Conservation (phyloP, 805 yeast genomes). For the Candida corydali region DNA sequence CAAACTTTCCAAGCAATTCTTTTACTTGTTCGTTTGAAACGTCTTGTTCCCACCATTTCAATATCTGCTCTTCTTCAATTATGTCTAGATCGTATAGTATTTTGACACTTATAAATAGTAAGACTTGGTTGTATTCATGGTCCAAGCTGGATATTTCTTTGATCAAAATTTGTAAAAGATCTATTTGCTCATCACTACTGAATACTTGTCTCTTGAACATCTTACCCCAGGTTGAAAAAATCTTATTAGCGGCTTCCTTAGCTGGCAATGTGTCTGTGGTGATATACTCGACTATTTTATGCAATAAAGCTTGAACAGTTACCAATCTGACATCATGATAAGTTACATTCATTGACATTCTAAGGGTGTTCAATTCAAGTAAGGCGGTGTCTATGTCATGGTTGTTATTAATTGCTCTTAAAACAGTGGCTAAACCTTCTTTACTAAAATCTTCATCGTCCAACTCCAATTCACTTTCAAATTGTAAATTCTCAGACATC, state of each 20-base stretch:
- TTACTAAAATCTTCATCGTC: slow-evolving; percentile 73
- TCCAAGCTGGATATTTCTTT: slow-evolving; percentile 31
- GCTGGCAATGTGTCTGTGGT: slow-evolving; percentile 72
- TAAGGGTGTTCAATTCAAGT: slow-evolving; percentile 84
- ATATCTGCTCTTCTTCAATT: slow-evolving; percentile 74
- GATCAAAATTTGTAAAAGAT: slow-evolving; percentile 55
- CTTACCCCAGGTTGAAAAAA: slow-evolving; percentile 78
- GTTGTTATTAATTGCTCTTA: slow-evolving; percentile 85
- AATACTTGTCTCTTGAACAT: slow-evolving; percentile 83
- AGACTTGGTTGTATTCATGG: slow-evolving; percentile 42
- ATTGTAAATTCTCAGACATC: slow-evolving; percentile 41
- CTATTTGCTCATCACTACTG: slow-evolving; percentile 72
- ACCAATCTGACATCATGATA: slow-evolving; percentile 90
- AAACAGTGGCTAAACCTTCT: slow-evolving; percentile 93
- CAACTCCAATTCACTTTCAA: slow-evolving; percentile 31
- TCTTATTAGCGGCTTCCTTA: slow-evolving; percentile 70
- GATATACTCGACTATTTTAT: slow-evolving; percentile 67
- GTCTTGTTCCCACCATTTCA: slow-evolving; percentile 72
- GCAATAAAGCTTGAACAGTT: slow-evolving; percentile 67
- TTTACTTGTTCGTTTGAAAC: slow-evolving; percentile 45
- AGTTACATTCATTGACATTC: slow-evolving; percentile 96
- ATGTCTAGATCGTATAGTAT: slow-evolving; percentile 79
- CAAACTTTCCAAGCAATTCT: slow-evolving; percentile 62
- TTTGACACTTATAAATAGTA: slow-evolving; percentile 50
- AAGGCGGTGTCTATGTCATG: slow-evolving; percentile 93